phyloP scores from a whole-genome alignment of 1,284 basidiomycete genomes.

The Irpex sp. region DNA sequence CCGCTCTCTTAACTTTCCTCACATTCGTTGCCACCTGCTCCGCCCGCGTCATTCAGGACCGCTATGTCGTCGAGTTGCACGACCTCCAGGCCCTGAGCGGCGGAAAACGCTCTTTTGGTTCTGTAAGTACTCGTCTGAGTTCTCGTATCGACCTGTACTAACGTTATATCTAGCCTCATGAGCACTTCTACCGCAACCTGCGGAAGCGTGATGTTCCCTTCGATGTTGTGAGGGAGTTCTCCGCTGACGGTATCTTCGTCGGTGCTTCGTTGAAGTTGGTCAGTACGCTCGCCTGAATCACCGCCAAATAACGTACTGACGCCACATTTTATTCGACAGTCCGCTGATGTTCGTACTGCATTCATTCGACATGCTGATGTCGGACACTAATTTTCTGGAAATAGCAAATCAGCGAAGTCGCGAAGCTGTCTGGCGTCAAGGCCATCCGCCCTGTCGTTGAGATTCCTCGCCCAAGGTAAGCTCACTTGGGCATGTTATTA shows the following conservation, averaged over 20 bases:
- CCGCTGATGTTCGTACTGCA: neutral
- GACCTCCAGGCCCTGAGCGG: neutral
- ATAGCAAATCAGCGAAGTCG: neutral
- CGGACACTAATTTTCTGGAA: neutral
- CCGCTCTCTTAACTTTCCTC: neutral
- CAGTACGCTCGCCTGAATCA: neutral
- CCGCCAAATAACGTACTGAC: neutral
- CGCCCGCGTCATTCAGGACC: neutral
- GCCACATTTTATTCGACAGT: neutral
- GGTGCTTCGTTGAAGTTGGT: slow-evolving; percentile 7
- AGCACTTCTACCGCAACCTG: neutral
- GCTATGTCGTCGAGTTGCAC: slow-evolving; percentile 8
- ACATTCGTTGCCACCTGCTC: neutral
- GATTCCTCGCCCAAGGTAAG: slow-evolving; percentile 10
- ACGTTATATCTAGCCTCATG: neutral
- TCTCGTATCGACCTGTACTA: neutral
- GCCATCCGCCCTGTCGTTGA: slow-evolving; percentile 11
- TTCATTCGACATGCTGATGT: neutral
- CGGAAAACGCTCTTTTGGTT: slow-evolving; percentile 1
- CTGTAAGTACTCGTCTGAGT: neutral
- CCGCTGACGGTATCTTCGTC: slow-evolving; percentile 3
- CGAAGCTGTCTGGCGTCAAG: slow-evolving; percentile 7
- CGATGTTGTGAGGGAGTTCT: slow-evolving; percentile 1
- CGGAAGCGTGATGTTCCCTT: slow-evolving; percentile 4
- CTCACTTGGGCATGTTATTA: neutral